Conservation (phyloP, 805 yeast genomes). For the Cyberlindnera nakhonratchasimensis region DNA sequence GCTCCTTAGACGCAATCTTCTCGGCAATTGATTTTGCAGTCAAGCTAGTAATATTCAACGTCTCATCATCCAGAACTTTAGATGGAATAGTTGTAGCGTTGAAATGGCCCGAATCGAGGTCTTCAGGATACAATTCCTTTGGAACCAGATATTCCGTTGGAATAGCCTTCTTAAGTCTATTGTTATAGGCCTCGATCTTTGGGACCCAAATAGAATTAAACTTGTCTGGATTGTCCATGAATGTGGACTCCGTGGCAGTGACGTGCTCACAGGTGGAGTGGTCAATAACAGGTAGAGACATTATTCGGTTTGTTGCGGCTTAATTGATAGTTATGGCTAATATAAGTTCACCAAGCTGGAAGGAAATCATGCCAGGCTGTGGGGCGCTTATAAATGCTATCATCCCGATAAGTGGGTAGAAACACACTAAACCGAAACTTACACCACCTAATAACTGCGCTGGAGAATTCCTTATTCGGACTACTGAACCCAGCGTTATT, state of each 20-base stretch:
- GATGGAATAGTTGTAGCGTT: conserved; percentile 25
- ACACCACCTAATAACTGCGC: background rate
- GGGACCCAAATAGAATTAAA: conserved; percentile 25
- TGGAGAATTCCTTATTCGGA: background rate
- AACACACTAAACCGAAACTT: no score
- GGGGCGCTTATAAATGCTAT: no score
- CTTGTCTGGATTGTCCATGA: conserved; percentile 15
- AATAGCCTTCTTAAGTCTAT: conserved; percentile 18
- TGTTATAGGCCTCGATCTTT: conserved; percentile 24
- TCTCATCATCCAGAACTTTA: conserved; percentile 20
- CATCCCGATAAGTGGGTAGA: no score
- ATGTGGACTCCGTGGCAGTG: conserved; percentile 5
- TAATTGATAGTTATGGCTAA: no score
- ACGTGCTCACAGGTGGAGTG: conserved; percentile 13
- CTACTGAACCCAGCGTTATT: no score
- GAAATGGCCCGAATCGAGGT: conserved; percentile 23
- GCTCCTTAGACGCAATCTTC: conserved; percentile 20
- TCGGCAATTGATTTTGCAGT: conserved; percentile 14
- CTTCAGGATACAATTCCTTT: conserved; percentile 19
- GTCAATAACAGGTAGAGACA: conserved; percentile 12
- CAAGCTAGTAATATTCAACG: conserved; percentile 16
- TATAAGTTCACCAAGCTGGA: no score
- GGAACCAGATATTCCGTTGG: conserved; percentile 27
- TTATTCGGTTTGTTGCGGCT: background rate
- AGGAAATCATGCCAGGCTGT: no score